Conservation (phyloP, 2,329 filamentous ascomycete genomes). For the Colletotrichum euphorbiae region DNA sequence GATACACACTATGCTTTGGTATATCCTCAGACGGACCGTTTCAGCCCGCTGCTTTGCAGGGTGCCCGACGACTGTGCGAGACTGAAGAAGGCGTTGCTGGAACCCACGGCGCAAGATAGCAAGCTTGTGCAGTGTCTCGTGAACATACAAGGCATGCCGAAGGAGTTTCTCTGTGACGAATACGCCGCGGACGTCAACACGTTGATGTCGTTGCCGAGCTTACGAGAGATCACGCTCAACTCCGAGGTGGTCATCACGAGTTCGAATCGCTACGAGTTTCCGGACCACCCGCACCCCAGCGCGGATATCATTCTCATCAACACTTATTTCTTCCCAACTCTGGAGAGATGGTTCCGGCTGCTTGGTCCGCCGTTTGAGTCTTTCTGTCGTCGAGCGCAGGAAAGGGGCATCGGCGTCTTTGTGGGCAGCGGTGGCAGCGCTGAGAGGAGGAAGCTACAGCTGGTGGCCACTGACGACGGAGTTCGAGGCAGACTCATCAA, state of each 20-base stretch:
- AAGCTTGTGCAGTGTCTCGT: not conserved
- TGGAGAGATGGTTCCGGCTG: not conserved
- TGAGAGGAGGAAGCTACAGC: not conserved
- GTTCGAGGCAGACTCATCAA: not conserved
- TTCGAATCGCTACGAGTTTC: not conserved
- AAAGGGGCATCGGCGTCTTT: constrained; percentile 6
- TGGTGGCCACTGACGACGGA: not conserved
- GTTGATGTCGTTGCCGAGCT: not conserved
- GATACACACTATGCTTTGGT: not conserved
- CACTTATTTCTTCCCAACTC: not conserved
- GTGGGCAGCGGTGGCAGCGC: not conserved
- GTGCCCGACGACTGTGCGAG: not conserved
- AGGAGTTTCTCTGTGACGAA: constrained; percentile 2
- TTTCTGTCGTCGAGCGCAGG: constrained; percentile 4
- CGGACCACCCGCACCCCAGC: constrained; percentile 10
- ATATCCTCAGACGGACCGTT: not conserved
- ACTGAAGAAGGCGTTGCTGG: not conserved
- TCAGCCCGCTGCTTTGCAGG: not conserved
- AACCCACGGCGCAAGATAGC: not conserved
- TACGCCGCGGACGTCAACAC: constrained; percentile 5
- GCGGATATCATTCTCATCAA: not conserved
- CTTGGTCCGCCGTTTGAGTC: not conserved
- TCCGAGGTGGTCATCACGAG: not conserved
- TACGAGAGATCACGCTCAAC: constrained; percentile 6
- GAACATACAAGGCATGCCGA: constrained; percentile 9